These are phyloP conservation scores for Colletotrichum plurivorum DNA, from an alignment of 2,329 filamentous ascomycete genomes.

Conservation along the genomic window DNA sequence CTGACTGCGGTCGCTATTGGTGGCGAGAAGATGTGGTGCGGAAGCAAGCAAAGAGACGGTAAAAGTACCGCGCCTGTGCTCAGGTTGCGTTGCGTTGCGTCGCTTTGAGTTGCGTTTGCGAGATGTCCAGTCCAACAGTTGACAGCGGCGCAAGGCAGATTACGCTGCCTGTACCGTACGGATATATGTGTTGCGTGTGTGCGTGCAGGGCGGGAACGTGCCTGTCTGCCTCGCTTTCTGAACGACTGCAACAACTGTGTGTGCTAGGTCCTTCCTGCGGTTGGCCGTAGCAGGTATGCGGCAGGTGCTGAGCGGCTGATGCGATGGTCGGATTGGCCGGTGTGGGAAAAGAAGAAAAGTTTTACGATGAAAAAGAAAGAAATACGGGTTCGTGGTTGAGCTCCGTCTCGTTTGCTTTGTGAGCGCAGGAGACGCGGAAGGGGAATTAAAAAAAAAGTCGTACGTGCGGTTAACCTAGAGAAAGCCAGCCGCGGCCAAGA, in stretches of 20 bases:
- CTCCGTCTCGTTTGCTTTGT: neutral
- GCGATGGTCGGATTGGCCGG: neutral
- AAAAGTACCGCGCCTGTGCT: conserved; percentile 20
- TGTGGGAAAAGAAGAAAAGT: neutral
- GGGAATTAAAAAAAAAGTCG: neutral
- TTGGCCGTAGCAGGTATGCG: neutral
- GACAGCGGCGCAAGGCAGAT: conserved; percentile 20
- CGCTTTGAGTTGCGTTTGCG: neutral
- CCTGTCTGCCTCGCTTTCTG: neutral
- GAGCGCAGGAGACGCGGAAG: neutral
- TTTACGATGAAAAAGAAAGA: too few relatives aligned
- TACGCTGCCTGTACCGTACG: neutral
- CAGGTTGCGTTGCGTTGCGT: neutral
- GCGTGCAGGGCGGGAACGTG: conserved; percentile 5
- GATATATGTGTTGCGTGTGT: neutral
- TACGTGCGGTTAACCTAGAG: neutral
- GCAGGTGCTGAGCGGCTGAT: neutral
- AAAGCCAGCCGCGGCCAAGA: conserved; percentile 4
- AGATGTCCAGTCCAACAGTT: too few relatives aligned
- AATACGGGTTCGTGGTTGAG: neutral
- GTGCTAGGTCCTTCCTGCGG: neutral
- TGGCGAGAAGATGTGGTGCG: neutral
- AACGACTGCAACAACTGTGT: neutral
- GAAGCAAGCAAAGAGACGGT: neutral
- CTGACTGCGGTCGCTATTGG: conserved; percentile 36